phyloP scores from a whole-genome alignment of 108 stramenopile species.

The Stephanodiscus minutulus region DNA sequence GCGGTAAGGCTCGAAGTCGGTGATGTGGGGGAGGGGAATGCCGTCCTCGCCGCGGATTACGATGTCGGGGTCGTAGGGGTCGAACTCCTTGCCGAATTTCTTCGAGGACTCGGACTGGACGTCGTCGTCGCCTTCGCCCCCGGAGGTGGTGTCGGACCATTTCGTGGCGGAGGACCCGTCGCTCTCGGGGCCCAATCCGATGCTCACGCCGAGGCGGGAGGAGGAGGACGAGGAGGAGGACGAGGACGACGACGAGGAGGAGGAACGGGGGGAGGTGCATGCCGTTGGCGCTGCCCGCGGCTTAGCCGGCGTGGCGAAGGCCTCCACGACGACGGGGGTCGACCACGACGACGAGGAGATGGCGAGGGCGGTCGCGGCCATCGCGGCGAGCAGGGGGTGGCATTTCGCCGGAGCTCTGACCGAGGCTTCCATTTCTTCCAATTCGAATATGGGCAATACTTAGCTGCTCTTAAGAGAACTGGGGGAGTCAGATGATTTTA shows the following conservation, averaged over 20 bases:
- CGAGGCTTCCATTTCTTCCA: slow-evolving; percentile 4
- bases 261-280: neutral
- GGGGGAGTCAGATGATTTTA: no score
- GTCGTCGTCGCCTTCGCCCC: neutral
- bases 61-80: slow-evolving; percentile 23
- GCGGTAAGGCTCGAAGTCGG: slow-evolving; percentile 80
- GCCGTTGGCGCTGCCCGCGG: neutral
- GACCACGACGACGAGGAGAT: neutral
- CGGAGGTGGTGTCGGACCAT: neutral
- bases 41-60: slow-evolving; percentile 41
- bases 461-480: neutral
- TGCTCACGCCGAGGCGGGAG: slow-evolving; percentile 29
- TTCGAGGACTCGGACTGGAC: slow-evolving; percentile 15
- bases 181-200: slow-evolving; percentile 46
- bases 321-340: neutral
- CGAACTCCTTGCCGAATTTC: slow-evolving; percentile 2
- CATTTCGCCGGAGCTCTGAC: neutral
- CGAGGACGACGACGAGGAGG: slow-evolving; percentile 1
- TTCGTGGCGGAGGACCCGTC: slow-evolving; percentile 6
- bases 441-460: neutral
- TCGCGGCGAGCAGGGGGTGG: neutral
- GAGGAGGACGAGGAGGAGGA: neutral
- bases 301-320: slow-evolving; percentile 1
- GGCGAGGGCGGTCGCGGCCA: neutral
- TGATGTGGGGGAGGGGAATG: slow-evolving; percentile 29